Base-by-base conservation (phyloP, 192 early-diverging fungal species). In the Diversispora epigaea region DNA sequence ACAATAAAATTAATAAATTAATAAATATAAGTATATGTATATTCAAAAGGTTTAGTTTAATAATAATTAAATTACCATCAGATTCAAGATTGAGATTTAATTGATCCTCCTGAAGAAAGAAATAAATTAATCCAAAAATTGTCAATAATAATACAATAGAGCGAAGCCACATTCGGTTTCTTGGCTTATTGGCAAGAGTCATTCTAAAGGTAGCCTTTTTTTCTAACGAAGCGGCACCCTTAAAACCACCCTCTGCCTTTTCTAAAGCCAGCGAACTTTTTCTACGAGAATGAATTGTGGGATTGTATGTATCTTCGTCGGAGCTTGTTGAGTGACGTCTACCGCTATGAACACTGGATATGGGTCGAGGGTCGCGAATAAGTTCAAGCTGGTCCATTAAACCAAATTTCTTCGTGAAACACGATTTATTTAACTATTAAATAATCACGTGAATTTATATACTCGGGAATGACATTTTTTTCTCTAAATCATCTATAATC, bases 81-180 rank as follows among this genome's bases (percentile, higher is more conserved):
- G 45, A 61, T 61, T 32, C 17, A 17, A 21, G 11, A 11, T 17
- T 15, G 6, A 72, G n/a, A 8, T 19, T 45, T 0, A 45, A 19
- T 15, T 41, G 46, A 3, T 74, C 60, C 63, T 74, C 25, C 14
- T 57, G 43, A 22, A 74, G 19, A 61, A 74, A 40, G 22, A 74
- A 62, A 15, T 19, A 60, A 14, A 39, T 32, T 6, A 74, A 15
- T 8, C 39, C 25, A 2, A 61, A 9, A 19, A 60, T 1, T 15
- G 63, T 47, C 21, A 74, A 22, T 25, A 60, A 5, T 17, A 74
- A 74, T 4, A 10, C 55, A 0, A 44, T 46, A 22, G 46, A 25
- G 1, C 60, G 58, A 4, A 74, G 17, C 72, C 72, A 74, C 21
- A 46, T 60, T 63, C 25, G 61, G n/a, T 45, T 60, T 15, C 50